Evolutionary conservation across 2,329 filamentous ascomycete species (phyloP).

Genomic region (Penicillium crustosum): DNA sequence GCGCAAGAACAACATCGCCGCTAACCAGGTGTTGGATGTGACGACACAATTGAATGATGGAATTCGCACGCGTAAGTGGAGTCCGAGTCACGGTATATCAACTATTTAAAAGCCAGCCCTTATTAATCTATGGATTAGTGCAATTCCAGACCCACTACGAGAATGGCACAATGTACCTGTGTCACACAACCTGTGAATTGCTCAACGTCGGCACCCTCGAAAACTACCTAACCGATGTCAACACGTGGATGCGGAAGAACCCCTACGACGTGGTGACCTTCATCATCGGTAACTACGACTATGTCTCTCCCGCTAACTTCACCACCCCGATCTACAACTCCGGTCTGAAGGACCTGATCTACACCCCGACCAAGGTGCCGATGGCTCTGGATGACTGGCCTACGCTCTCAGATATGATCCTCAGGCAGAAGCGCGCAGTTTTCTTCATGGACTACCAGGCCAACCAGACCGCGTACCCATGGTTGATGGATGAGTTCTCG

Average conservation of each 20-base stretch:
- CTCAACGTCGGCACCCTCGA: constrained; percentile 78
- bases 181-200: constrained; percentile 79
- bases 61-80: constrained; percentile 52
- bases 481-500: constrained; percentile 82
- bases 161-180: constrained; percentile 68
- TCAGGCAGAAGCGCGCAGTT: constrained; percentile 68
- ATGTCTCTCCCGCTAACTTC: constrained; percentile 65
- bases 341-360: constrained; percentile 72
- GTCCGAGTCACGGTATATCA: background rate
- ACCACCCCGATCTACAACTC: constrained; percentile 67
- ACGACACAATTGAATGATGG: constrained; percentile 75
- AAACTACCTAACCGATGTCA: constrained; percentile 68
- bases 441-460: constrained; percentile 85
- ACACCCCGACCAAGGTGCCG: constrained; percentile 67
- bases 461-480: constrained; percentile 74
- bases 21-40: constrained; percentile 71
- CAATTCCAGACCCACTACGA: constrained; percentile 60
- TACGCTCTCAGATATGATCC: constrained; percentile 73
- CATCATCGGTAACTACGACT: constrained; percentile 80
- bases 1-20: constrained; percentile 66
- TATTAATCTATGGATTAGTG: constrained; percentile 41
- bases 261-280: constrained; percentile 88
- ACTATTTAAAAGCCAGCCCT: background rate
- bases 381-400: constrained; percentile 79
- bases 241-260: constrained; percentile 69